Percentiles rank a stretch among this genome's conserved stretches.
These are phyloP conservation scores for Claviceps spartinae DNA, from an alignment of 2,329 filamentous ascomycete genomes.

Conservation along the genomic window DNA sequence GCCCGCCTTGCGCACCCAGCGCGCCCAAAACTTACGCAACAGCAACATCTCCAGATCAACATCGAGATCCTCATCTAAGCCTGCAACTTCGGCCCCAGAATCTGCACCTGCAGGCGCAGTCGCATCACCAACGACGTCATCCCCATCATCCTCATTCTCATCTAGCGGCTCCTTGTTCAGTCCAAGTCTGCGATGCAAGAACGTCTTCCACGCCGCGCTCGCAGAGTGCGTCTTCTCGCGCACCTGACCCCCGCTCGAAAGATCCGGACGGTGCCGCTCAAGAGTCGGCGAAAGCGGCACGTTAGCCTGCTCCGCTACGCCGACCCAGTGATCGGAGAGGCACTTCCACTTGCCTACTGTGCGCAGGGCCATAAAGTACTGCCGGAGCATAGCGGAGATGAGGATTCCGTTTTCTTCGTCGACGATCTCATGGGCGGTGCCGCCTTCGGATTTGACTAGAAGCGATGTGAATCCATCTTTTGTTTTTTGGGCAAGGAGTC, in stretches of 20 bases:
- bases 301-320: constrained; percentile 49
- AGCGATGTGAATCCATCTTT: constrained; percentile 65
- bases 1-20: constrained; percentile 59
- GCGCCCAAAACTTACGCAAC: constrained; percentile 54
- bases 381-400: constrained; percentile 72
- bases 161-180: constrained; percentile 19
- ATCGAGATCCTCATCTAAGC: constrained; percentile 19
- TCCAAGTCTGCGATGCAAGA: constrained; percentile 22
- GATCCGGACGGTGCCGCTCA: constrained; percentile 8
- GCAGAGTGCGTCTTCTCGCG: constrained; percentile 8
- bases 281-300: constrained; percentile 16
- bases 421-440: constrained; percentile 62
- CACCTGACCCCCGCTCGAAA: too few relatives aligned
- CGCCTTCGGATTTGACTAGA: constrained; percentile 63
- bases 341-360: constrained; percentile 68
- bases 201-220: constrained; percentile 21
- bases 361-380: constrained; percentile 81
- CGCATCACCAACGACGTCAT: constrained; percentile 12
- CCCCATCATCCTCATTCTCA: constrained; percentile 30
- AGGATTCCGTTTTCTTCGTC: constrained; percentile 78
- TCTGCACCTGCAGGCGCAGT: constrained; percentile 14
- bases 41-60: constrained; percentile 46
- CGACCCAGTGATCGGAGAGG: constrained; percentile 56
- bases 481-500: not conserved
- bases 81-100: constrained; percentile 1